A percentile compares a stretch with the other conserved stretches of the same genome.
Evolutionary conservation across 176 grass and related monocot species (phyloP).

Genomic region (Bothriochloa decipiens): DNA sequence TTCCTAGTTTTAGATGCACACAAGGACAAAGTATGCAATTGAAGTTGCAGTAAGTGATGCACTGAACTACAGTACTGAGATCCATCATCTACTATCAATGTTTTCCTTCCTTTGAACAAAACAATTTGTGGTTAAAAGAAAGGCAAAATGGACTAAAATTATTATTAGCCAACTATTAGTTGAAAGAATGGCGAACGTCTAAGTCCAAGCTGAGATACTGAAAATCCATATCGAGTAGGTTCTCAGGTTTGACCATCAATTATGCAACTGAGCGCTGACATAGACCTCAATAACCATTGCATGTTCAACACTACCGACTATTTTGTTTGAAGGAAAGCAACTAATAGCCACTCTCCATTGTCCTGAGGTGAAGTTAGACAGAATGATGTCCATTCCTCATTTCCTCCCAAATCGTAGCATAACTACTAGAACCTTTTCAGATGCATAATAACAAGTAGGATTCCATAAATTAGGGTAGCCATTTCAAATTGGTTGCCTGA

Average conservation of each 20-base stretch:
- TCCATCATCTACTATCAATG: background rate
- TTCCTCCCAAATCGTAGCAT: background rate
- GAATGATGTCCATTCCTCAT: background rate
- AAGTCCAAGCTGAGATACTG: background rate
- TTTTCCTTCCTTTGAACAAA: background rate
- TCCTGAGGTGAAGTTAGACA: background rate
- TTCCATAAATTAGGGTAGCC: background rate
- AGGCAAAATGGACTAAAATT: background rate
- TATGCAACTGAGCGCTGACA: background rate
- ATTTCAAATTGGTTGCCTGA: constrained; percentile 19
- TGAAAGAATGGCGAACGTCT: background rate
- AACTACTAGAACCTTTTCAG: background rate
- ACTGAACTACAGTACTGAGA: constrained; percentile 1
- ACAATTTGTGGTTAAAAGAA: background rate
- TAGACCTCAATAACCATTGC: background rate
- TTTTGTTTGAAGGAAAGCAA: constrained; percentile 20
- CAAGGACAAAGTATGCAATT: constrained; percentile 18
- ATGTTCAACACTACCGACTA: background rate
- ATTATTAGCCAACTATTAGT: background rate
- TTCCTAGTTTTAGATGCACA: constrained; percentile 36
- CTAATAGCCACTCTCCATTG: background rate
- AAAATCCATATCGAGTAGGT: background rate
- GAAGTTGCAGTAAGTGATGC: constrained; percentile 33
- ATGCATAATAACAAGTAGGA: background rate
- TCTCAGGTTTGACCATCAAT: background rate